Base-by-base conservation (phyloP, 192 early-diverging fungal genomes). In the Obelidium mucronatum region DNA sequence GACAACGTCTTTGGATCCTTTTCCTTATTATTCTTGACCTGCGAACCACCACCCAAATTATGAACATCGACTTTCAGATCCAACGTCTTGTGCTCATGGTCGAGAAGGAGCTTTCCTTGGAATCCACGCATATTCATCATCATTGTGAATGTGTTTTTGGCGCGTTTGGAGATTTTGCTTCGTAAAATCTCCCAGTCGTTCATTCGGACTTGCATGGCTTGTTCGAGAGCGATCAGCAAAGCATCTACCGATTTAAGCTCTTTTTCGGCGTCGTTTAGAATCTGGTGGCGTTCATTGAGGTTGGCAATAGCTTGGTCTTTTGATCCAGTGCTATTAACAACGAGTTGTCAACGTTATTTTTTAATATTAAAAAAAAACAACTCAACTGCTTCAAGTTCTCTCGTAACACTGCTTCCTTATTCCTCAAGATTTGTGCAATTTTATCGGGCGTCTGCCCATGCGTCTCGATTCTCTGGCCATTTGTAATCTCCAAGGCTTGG, bases 1-100 rank as follows among this genome's bases (percentile, higher is more conserved):
- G 96, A 97, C 22, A 99, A 83, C 13, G 96, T 93, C 71, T 90
- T 92, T 26, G 95, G 91, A 81, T 97, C 95, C 80, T 96, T 98
- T 28, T 92, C 84, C 24, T 86, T 85, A 59, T 74, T 73, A n/a
- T n/a, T n/a, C 30, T 66, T 6, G 44, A 67, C 67, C 6, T 78
- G 69, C 33, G 53, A 58, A 2, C 19, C 22, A 5, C 69, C 69
- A n/a, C n/a, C n/a, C 15, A 58, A 51, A 30, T 76, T 76, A 39
- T 76, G 61, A 6, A 73, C 64, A 35, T 63, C 78, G 19, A 74
- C 78, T 15, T 64, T 66, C 13, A 95, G 85, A 15, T 80, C 75
- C 17, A 98, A 83, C 44, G 82, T 86, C 52, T 87, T 77, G 40
- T 84, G 75, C 2, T 80, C 39, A 76, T 97, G 93, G 55, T 96